Conservation (phyloP, 164 flowering plant species). For the Hamamelis virginiana region DNA sequence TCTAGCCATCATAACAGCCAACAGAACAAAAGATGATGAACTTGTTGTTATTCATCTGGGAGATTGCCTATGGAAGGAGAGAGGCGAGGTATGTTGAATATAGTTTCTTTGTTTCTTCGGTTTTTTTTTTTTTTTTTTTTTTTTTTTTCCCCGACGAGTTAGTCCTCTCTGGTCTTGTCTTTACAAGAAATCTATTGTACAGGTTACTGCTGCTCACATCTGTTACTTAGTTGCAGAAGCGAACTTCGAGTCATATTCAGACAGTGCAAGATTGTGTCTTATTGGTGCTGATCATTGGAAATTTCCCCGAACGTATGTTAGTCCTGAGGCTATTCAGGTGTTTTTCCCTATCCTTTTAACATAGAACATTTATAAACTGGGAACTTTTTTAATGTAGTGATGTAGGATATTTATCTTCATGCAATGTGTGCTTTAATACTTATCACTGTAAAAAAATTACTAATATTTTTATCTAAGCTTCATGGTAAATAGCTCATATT, state of each 20-base stretch:
- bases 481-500: background rate
- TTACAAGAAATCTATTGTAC: conserved; percentile 18
- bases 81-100: conserved; percentile 56
- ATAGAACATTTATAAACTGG: background rate
- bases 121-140: background rate
- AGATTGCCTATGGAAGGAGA: conserved; percentile 88
- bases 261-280: conserved; percentile 90
- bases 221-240: conserved; percentile 97
- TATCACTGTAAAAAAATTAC: background rate
- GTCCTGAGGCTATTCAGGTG: conserved; percentile 87
- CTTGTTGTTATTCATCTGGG: conserved; percentile 89
- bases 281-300: conserved; percentile 95
- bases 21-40: conserved; percentile 89
- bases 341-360: background rate
- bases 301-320: conserved; percentile 69
- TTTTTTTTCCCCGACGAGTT: background rate
- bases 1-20: conserved; percentile 82
- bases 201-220: conserved; percentile 87
- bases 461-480: background rate
- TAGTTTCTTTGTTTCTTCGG: background rate
- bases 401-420: background rate
- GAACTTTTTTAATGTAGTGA: background rate
- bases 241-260: conserved; percentile 85
- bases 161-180: background rate
- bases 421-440: no score